Evolutionary conservation across 2,329 filamentous ascomycete genomes (phyloP), one percentile per base, ranked within the genome.

Genomic region (Hymenoscyphus infarciens): DNA sequence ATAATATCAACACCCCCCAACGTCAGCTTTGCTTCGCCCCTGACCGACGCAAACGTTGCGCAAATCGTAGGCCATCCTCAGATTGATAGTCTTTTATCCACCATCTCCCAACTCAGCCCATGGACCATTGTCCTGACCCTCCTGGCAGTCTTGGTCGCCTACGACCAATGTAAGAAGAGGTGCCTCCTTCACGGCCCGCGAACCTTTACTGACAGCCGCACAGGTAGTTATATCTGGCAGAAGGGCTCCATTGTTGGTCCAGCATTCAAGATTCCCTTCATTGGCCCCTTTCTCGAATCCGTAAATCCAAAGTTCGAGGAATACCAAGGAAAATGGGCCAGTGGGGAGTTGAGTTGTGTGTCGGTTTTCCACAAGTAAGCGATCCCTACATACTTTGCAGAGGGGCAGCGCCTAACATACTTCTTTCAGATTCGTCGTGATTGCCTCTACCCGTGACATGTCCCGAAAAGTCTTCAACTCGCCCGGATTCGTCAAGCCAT

Each of bases 281-380:
- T 98, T 76, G 95, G 95, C n/a, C 94, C 95, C 5, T 98, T 99
- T 77, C 83, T 98, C 62, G 82, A 97, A 74, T 97, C 92, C 31
- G 82, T 98, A 71, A 88, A 96, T 76, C 95, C 95, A 63, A 91
- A 94, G 73, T 98, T 97, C 75, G 87, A 89, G 65, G 86, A 93
- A 73, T 99, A 99, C 80, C 84, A 93, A 76, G 88, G 83, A 65
- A 97, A 98, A 82, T 99, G 95, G 95, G 77, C 83, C 71, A 96
- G 92, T 74, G 95, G 91, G 56, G 88, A 91, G 56, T 82, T 99
- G 70, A 97, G 93, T 82, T 99, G 95, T 74, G 95, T 99, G 66
- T 97, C 93, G 2, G 92, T 99, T 72, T 99, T 99, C 81, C 95
- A 99, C 86, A 99, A 98, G 92, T 96, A 85, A 70, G 87, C 49